Conservation (phyloP, 108 stramenopile genomes). For the Aurantiochytrium sp. region DNA sequence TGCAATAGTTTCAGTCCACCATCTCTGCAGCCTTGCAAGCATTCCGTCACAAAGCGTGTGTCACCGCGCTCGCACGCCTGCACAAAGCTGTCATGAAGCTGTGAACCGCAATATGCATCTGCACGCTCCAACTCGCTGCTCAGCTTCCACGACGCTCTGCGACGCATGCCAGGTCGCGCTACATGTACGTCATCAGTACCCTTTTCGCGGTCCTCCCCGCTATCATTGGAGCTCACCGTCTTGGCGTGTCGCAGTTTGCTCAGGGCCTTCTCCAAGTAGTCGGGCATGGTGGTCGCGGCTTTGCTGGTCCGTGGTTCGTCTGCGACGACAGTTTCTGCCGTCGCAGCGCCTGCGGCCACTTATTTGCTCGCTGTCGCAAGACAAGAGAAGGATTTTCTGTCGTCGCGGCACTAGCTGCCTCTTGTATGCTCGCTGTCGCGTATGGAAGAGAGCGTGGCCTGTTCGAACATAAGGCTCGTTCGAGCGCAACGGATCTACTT, state of each 20-base stretch:
- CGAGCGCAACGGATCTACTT: not conserved
- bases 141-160: not conserved
- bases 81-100: not conserved
- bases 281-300: too few species aligned
- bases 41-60: not conserved
- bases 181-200: too few species aligned
- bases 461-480: not conserved
- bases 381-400: too few species aligned
- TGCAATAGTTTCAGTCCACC: not conserved
- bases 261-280: not conserved
- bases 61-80: conserved; percentile 4
- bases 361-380: too few species aligned
- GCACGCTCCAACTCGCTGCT: not conserved
- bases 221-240: not conserved
- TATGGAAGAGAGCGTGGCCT: not conserved
- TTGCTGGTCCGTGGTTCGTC: too few species aligned
- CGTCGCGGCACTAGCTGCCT: too few species aligned
- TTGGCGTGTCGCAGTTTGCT: not conserved
- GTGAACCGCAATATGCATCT: not conserved
- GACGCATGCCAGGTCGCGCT: not conserved
- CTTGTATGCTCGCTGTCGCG: too few species aligned
- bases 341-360: too few species aligned
- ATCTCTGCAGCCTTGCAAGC: not conserved
- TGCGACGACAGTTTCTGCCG: too few species aligned
- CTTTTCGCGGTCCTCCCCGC: not conserved